phyloP scores from a whole-genome alignment of 2,329 filamentous ascomycete species.

The Sporothrix schenckii region DNA sequence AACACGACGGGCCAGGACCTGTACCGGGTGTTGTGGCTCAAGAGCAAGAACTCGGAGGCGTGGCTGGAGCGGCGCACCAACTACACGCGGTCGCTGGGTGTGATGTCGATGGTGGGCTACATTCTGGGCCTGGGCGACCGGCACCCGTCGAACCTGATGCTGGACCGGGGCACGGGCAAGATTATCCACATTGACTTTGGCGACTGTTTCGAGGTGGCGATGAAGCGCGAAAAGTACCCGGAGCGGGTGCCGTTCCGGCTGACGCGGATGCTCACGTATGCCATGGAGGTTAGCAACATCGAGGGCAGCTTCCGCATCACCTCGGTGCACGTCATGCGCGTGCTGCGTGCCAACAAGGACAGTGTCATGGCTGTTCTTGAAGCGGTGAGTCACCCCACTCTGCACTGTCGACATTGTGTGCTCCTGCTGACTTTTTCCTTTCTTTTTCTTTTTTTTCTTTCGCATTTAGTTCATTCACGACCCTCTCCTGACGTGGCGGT shows the following conservation, averaged over 20 bases:
- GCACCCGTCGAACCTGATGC: slow-evolving; percentile 96
- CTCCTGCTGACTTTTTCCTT: slow-evolving; percentile 20
- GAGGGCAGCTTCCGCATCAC: slow-evolving; percentile 98
- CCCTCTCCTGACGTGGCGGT: slow-evolving; percentile 95
- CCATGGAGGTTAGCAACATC: slow-evolving; percentile 99
- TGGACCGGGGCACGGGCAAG: slow-evolving; percentile 93
- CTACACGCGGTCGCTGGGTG: slow-evolving; percentile 93
- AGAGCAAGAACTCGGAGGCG: slow-evolving; percentile 96
- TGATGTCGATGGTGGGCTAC: slow-evolving; percentile 99
- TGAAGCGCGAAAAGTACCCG: slow-evolving; percentile 99
- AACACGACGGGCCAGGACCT: slow-evolving; percentile 99
- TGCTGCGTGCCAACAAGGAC: slow-evolving; percentile 95
- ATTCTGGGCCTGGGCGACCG: slow-evolving; percentile 95
- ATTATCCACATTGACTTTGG: slow-evolving; percentile 99
- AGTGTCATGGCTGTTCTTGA: slow-evolving; percentile 97
- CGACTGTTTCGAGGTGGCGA: slow-evolving; percentile 98
- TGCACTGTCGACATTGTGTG: neutral
- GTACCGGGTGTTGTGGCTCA: slow-evolving; percentile 96
- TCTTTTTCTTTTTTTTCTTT: neutral
- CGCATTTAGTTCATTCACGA: slow-evolving; percentile 87
- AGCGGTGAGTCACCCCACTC: slow-evolving; percentile 67
- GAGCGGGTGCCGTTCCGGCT: slow-evolving; percentile 97
- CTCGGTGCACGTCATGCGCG: slow-evolving; percentile 97
- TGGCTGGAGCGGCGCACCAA: slow-evolving; percentile 99
- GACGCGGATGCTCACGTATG: slow-evolving; percentile 98